A percentile compares a stretch with the other conserved stretches of the same genome.
These are phyloP conservation scores for Phytophthora litchii DNA, from an alignment of 352 stramenopile genomes.

Conservation along the genomic window DNA sequence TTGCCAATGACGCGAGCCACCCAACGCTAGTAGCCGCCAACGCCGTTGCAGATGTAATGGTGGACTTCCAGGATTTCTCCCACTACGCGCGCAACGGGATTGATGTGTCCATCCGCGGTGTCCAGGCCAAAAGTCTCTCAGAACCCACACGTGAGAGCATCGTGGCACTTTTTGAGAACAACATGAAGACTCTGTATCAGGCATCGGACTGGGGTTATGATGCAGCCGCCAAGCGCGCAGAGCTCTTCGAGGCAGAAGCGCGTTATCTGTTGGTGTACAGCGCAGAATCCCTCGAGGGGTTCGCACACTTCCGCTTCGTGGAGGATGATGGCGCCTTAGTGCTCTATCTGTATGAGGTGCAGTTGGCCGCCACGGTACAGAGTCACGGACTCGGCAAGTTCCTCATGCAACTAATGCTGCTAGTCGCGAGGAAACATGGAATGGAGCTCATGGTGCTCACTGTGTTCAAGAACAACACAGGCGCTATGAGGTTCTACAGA, in stretches of 20 bases:
- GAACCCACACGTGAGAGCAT: slow-evolving; percentile 42
- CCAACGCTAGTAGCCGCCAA: slow-evolving; percentile 58
- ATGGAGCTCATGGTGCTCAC: slow-evolving; percentile 95
- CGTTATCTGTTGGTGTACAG: slow-evolving; percentile 82
- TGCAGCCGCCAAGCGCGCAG: slow-evolving; percentile 73
- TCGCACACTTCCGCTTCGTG: slow-evolving; percentile 94
- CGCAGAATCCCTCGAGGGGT: slow-evolving; percentile 56
- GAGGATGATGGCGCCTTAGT: slow-evolving; percentile 90
- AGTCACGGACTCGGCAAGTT: slow-evolving; percentile 87
- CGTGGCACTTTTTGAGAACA: slow-evolving; percentile 86
- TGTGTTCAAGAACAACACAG: slow-evolving; percentile 92
- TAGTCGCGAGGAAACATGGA: slow-evolving; percentile 71
- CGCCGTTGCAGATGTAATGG: slow-evolving; percentile 57
- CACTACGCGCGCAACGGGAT: slow-evolving; percentile 58
- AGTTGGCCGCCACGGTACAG: slow-evolving; percentile 72
- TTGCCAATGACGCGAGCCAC: slow-evolving; percentile 1
- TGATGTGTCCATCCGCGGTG: slow-evolving; percentile 48
- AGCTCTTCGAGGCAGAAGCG: slow-evolving; percentile 87
- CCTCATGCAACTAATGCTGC: slow-evolving; percentile 91
- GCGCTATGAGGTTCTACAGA: slow-evolving; percentile 91
- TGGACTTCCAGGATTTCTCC: slow-evolving; percentile 64
- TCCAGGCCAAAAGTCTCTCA: slow-evolving; percentile 45
- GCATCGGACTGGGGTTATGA: slow-evolving; percentile 92
- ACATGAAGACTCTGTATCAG: slow-evolving; percentile 93
- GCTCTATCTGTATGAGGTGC: slow-evolving; percentile 95